These are phyloP conservation scores for Asterella californica DNA, from an alignment of 225 moss, liverwort and hornwort genomes.

Conservation along the genomic window DNA sequence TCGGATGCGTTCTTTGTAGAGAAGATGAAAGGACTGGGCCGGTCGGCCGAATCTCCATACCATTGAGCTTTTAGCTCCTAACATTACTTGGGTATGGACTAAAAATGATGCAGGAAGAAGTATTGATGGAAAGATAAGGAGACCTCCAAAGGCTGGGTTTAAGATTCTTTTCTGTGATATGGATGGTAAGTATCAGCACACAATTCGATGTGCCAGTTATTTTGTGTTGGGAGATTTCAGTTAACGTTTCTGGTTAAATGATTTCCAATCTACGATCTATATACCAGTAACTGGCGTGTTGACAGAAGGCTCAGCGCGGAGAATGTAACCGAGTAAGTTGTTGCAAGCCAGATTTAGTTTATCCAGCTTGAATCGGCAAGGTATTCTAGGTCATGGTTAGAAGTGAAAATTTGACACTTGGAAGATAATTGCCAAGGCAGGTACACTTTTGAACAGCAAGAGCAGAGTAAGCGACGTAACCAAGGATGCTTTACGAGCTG, in stretches of 20 bases:
- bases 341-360: neutral
- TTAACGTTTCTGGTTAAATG: neutral
- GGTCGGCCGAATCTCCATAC: neutral
- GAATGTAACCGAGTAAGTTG: neutral
- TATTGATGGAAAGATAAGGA: conserved; percentile 19
- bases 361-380: neutral
- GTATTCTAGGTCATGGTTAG: neutral
- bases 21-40: conserved; percentile 6
- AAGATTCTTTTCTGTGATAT: conserved; percentile 87
- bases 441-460: conserved; percentile 73
- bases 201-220: neutral
- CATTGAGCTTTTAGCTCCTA: neutral
- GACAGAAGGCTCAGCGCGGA: neutral
- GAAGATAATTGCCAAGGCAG: conserved; percentile 27
- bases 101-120: conserved; percentile 30
- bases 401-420: neutral
- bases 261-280: neutral
- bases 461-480: conserved; percentile 59
- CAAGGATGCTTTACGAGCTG: conserved; percentile 68
- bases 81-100: neutral
- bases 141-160: conserved; percentile 44
- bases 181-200: conserved; percentile 55
- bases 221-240: neutral
- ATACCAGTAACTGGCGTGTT: neutral
- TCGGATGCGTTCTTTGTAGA: conserved; percentile 25